Conservation (phyloP, 1,284 basidiomycete genomes). For the Marasmius fiardii region DNA sequence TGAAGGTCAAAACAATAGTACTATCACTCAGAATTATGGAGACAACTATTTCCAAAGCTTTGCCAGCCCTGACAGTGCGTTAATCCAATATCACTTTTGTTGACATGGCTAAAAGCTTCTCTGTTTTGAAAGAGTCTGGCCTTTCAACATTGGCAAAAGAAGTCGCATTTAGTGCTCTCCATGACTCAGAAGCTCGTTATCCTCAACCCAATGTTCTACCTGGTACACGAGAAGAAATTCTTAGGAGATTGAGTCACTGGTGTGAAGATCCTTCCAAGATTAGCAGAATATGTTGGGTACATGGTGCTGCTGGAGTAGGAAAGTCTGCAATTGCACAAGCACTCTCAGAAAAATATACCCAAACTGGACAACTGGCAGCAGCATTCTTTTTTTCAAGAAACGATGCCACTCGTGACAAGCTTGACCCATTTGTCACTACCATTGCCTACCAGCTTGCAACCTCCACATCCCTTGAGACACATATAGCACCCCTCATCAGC, state of each 20-base stretch:
- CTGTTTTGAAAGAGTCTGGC: background rate
- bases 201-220: background rate
- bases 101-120: too few relatives aligned
- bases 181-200: background rate
- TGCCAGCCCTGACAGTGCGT: too few relatives aligned
- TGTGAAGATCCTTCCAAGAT: background rate
- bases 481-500: background rate
- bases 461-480: background rate
- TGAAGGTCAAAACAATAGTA: too few relatives aligned
- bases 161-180: background rate
- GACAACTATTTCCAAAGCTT: too few relatives aligned
- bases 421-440: background rate
- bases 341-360: background rate
- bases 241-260: background rate
- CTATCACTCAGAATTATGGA: too few relatives aligned
- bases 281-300: background rate
- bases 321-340: background rate
- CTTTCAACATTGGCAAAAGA: background rate
- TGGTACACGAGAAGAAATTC: background rate
- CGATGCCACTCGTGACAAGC: background rate
- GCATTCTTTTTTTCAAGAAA: conserved; percentile 1
- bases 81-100: too few relatives aligned
- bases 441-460: background rate
- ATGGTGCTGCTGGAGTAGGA: conserved; percentile 2
- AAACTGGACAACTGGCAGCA: background rate